Conservation (phyloP, 1,284 basidiomycete genomes). For the Rhodotorula sp. region DNA sequence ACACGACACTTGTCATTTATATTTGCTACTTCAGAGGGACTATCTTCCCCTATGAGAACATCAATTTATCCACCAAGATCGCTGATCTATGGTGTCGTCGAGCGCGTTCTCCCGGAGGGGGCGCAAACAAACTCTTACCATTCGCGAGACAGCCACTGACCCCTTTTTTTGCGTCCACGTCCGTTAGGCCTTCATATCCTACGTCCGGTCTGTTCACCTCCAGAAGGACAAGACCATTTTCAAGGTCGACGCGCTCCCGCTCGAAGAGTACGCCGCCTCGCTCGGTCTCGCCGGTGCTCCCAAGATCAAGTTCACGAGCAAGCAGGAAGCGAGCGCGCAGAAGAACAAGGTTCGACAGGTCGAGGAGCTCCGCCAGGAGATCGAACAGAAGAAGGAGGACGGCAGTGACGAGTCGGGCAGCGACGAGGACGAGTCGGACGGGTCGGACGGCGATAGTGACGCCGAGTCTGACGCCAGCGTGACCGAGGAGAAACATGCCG, state of each 20-base stretch:
- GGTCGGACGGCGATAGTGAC: constrained; percentile 50
- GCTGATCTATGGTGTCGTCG: constrained; percentile 56
- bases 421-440: constrained; percentile 28
- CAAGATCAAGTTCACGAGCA: constrained; percentile 85
- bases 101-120: background rate
- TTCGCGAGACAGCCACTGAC: background rate
- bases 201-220: constrained; percentile 86
- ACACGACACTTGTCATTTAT: constrained; percentile 54
- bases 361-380: constrained; percentile 43
- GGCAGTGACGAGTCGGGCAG: constrained; percentile 44
- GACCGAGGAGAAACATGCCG: constrained; percentile 44
- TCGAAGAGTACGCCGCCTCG: constrained; percentile 80
- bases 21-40: constrained; percentile 82
- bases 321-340: constrained; percentile 68
- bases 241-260: constrained; percentile 77
- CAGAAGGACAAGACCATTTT: constrained; percentile 95
- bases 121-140: background rate
- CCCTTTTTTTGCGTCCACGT: background rate
- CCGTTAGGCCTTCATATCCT: constrained; percentile 86
- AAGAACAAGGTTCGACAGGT: constrained; percentile 61
- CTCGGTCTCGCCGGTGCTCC: constrained; percentile 92
- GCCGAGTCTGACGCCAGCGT: constrained; percentile 46
- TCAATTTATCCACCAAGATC: constrained; percentile 68
- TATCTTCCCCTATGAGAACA: constrained; percentile 64
- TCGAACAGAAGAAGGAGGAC: constrained; percentile 41